Evolutionary conservation across 2,329 filamentous ascomycete species (phyloP).

Genomic region (Alternaria ventricosa): DNA sequence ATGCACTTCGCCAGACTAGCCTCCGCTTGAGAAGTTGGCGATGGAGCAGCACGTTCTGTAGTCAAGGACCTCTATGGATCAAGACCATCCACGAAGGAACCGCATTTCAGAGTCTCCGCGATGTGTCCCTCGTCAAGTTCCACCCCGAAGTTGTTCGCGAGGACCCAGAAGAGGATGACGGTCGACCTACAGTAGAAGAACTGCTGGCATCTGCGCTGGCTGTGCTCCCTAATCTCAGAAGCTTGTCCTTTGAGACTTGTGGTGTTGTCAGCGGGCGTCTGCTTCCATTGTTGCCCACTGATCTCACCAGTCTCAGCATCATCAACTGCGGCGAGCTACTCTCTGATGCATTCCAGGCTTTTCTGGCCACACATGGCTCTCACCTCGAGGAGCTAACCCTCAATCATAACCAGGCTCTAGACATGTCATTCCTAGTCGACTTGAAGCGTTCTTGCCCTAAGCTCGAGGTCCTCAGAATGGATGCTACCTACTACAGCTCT

Average conservation of each 20-base stretch:
- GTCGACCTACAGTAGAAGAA: conserved; percentile 49
- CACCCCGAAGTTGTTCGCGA: conserved; percentile 27
- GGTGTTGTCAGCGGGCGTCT: conserved; percentile 72
- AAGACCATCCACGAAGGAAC: conserved; percentile 55
- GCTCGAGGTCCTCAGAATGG: conserved; percentile 74
- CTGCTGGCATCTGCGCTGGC: conserved; percentile 58
- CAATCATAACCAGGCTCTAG: conserved; percentile 80
- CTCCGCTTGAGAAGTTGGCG: conserved; percentile 59
- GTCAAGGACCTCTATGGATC: conserved; percentile 42
- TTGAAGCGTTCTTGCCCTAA: conserved; percentile 72
- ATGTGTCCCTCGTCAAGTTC: conserved; percentile 47
- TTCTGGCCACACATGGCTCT: conserved; percentile 70
- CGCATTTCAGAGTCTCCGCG: conserved; percentile 47
- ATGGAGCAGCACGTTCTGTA: conserved; percentile 62
- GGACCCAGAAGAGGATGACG: conserved; percentile 18
- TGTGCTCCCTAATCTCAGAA: conserved; percentile 68
- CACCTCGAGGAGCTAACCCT: conserved; percentile 72
- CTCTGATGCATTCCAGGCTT: conserved; percentile 69
- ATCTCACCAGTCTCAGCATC: conserved; percentile 72
- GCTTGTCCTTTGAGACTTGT: conserved; percentile 77
- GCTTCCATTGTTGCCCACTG: conserved; percentile 71
- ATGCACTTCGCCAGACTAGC: conserved; percentile 62
- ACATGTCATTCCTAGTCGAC: conserved; percentile 73
- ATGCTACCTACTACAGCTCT: conserved; percentile 78
- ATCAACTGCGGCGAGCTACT: conserved; percentile 80